phyloP scores from a whole-genome alignment of 108 stramenopile genomes.

The Skeletonema potamos region DNA sequence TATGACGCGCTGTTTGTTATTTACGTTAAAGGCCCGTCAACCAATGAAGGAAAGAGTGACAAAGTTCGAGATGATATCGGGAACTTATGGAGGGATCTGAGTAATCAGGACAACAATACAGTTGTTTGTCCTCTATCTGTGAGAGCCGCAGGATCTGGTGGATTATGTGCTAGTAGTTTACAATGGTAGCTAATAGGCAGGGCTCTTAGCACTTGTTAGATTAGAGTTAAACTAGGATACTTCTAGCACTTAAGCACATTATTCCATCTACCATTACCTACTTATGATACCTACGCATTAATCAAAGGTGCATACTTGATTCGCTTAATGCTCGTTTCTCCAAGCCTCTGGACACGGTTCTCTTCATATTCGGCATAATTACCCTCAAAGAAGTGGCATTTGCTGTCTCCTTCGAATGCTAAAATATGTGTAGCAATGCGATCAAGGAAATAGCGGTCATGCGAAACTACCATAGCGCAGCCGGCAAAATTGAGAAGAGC shows the following conservation, averaged over 20 bases:
- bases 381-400: slow-evolving; percentile 83
- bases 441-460: slow-evolving; percentile 97
- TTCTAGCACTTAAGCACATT: too few species aligned
- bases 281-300: slow-evolving; percentile 50
- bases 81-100: slow-evolving; percentile 55
- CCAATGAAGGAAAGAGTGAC: slow-evolving; percentile 39
- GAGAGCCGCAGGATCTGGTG: slow-evolving; percentile 54
- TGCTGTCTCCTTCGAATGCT: slow-evolving; percentile 93
- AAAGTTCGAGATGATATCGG: slow-evolving; percentile 61
- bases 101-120: slow-evolving; percentile 27
- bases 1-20: slow-evolving; percentile 92
- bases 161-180: slow-evolving; percentile 2
- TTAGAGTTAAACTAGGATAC: too few species aligned
- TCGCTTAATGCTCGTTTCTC: slow-evolving; percentile 79
- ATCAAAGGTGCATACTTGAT: slow-evolving; percentile 87
- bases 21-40: slow-evolving; percentile 57
- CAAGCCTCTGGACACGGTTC: slow-evolving; percentile 66
- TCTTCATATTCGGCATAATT: slow-evolving; percentile 90
- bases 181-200: neutral
- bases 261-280: too few species aligned
- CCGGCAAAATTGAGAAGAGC: slow-evolving; percentile 92
- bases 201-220: too few species aligned
- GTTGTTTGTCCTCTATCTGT: slow-evolving; percentile 72
- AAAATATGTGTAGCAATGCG: slow-evolving; percentile 93
- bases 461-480: slow-evolving; percentile 91